A percentile compares a stretch with the other conserved stretches of the same genome.
Evolutionary conservation across 768 basidiomycete genomes (phyloP).

Genomic region (Leccinum imitatum): DNA sequence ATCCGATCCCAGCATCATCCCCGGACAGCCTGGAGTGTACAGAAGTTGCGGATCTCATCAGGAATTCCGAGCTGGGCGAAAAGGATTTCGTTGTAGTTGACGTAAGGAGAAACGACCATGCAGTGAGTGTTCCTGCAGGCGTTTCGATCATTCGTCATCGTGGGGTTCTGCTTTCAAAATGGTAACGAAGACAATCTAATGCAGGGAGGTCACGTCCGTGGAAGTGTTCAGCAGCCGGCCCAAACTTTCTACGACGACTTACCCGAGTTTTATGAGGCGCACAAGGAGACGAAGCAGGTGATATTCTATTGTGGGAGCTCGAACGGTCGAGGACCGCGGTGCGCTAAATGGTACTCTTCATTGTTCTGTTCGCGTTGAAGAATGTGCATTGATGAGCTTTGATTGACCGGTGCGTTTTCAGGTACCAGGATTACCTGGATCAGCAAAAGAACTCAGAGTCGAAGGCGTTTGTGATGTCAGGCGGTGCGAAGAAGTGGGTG

Average conservation of each 20-base stretch:
- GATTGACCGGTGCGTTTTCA: conserved; percentile 15
- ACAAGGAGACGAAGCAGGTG: conserved; percentile 40
- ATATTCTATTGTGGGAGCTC: conserved; percentile 58
- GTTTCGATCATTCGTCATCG: not conserved
- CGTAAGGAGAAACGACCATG: conserved; percentile 48
- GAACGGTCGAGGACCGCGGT: conserved; percentile 50
- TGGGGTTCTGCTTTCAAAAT: not conserved
- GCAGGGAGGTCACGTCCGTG: conserved; percentile 56
- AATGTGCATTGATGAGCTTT: not conserved
- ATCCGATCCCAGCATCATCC: conserved; percentile 39
- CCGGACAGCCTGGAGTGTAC: conserved; percentile 32
- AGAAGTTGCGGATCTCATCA: conserved; percentile 38
- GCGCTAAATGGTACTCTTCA: conserved; percentile 49
- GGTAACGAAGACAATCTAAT: not conserved
- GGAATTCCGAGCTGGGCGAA: conserved; percentile 9
- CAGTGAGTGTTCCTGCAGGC: conserved; percentile 31
- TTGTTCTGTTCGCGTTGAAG: conserved; percentile 8
- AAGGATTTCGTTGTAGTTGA: conserved; percentile 46
- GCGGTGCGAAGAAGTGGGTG: conserved; percentile 45
- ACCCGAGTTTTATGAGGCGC: conserved; percentile 40
- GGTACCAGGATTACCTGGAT: conserved; percentile 53
- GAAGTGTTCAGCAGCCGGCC: conserved; percentile 48
- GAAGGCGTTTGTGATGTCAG: conserved; percentile 41
- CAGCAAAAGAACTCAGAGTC: conserved; percentile 32
- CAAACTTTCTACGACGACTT: conserved; percentile 51